phyloP scores from a whole-genome alignment of 768 basidiomycete genomes.

The Mycena haematopus region DNA sequence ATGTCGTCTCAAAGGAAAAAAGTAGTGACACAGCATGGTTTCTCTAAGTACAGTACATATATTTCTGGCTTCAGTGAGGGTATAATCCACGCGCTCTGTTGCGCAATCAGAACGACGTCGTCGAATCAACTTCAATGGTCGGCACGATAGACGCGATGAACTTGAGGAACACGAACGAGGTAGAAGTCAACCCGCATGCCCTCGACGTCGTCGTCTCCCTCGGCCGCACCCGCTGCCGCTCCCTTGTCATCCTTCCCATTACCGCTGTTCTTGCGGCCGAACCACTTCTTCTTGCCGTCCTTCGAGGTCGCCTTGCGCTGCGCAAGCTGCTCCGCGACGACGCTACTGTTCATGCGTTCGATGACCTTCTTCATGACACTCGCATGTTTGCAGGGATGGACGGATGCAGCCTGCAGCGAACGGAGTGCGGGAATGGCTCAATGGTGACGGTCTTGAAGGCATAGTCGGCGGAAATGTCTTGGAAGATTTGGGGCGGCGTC shows the following conservation, averaged over 20 bases:
- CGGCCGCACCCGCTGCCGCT: no score
- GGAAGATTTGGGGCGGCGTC: constrained; percentile 90
- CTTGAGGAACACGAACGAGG: constrained; percentile 97
- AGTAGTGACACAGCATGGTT: constrained; percentile 19
- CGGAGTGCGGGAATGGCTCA: constrained; percentile 95
- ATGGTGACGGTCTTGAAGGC: constrained; percentile 99
- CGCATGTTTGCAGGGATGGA: constrained; percentile 98
- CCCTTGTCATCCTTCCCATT: constrained; percentile 60
- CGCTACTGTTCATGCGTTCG: constrained; percentile 94
- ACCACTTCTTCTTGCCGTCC: constrained; percentile 81
- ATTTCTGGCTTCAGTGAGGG: constrained; percentile 14
- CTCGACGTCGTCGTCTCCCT: constrained; percentile 73
- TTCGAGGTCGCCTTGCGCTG: constrained; percentile 52
- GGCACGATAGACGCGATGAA: constrained; percentile 98
- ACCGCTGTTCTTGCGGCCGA: constrained; percentile 76
- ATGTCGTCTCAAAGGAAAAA: not conserved
- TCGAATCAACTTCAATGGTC: constrained; percentile 98
- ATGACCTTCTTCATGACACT: constrained; percentile 99
- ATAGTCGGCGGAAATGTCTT: constrained; percentile 97
- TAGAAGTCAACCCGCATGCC: constrained; percentile 99
- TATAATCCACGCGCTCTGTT: constrained; percentile 25
- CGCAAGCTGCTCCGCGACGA: constrained; percentile 82
- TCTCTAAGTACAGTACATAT: constrained; percentile 31
- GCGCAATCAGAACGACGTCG: constrained; percentile 66
- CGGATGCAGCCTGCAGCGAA: constrained; percentile 88